Percentiles rank a stretch among this genome's conserved stretches.
Conservation (phyloP, 352 stramenopile genomes). For the Globisporangium nodosum region DNA sequence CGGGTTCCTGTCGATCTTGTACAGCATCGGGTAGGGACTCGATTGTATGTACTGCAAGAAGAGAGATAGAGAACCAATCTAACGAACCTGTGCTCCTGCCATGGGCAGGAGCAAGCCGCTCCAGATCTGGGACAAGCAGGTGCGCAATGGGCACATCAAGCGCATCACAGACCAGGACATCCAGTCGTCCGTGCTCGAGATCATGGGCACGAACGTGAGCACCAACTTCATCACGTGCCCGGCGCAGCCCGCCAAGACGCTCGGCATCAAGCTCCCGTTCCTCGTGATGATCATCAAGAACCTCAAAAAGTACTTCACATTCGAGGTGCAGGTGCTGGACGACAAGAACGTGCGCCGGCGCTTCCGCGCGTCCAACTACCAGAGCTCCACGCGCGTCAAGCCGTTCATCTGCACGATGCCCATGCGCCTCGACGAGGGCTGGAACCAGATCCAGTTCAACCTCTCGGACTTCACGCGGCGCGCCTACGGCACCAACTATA, state of each 20-base stretch:
- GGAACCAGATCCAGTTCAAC: slow-evolving; percentile 99
- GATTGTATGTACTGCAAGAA: not conserved
- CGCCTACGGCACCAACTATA: slow-evolving; percentile 97
- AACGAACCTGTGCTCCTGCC: not conserved
- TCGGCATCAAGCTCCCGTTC: slow-evolving; percentile 97
- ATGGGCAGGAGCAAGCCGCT: slow-evolving; percentile 91
- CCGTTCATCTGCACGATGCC: slow-evolving; percentile 99
- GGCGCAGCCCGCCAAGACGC: slow-evolving; percentile 90
- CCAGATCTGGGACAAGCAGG: slow-evolving; percentile 98
- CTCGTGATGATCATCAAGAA: slow-evolving; percentile 99
- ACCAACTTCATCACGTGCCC: slow-evolving; percentile 98
- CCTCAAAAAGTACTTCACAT: slow-evolving; percentile 99
- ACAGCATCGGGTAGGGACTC: slow-evolving; percentile 88
- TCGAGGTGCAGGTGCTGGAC: slow-evolving; percentile 97
- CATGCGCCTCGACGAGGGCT: slow-evolving; percentile 97
- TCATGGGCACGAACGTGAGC: slow-evolving; percentile 98
- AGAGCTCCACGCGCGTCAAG: slow-evolving; percentile 96
- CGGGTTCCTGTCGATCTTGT: slow-evolving; percentile 97
- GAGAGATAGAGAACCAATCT: not conserved
- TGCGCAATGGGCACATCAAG: slow-evolving; percentile 98
- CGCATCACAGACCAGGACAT: slow-evolving; percentile 98
- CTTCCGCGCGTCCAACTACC: slow-evolving; percentile 97
- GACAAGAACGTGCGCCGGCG: slow-evolving; percentile 97
- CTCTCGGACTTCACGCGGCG: slow-evolving; percentile 95
- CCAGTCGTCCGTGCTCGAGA: slow-evolving; percentile 96